Base-by-base conservation (phyloP, 1,284 basidiomycete genomes). In the Ceratobasidium sp. region DNA sequence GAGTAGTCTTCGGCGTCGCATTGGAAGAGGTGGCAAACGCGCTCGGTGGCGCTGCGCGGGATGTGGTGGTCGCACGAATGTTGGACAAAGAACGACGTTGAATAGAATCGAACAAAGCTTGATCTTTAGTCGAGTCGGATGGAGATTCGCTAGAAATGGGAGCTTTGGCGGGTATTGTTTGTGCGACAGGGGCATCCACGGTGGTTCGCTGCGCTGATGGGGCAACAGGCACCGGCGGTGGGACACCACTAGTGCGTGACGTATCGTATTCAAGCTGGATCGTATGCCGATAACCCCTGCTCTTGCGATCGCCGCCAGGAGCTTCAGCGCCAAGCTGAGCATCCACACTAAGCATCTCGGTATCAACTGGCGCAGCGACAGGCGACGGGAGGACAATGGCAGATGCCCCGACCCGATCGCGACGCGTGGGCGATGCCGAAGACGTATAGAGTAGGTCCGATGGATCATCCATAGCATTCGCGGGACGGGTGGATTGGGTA, bases 211-310 rank as follows among this genome's bases (percentile, higher is more conserved):
- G 73, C 14, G 55, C 32, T 14, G 73, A 34, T 0, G 72, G 74
- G 39, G 53, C 74, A 18, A 55, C 26, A 2, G 67, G 36, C 32
- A 57, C 12, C 16, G 53, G 36, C 23, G 65, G 52, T 32, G 53
- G 36, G 18, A 41, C 34, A 21, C 41, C 41, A 36, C 18, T 72
- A 36, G 16, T 48, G 30, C 36, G 76, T 6, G 32, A 69, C 55
- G 48, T 84, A 50, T 90, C 90, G 76, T 96, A 96, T 79, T 97
- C 95, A 71, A 97, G 90, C 80, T 97, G 94, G 48, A 97, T 93
- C 1, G 95, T 97, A 81, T 97, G 94, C 16, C 91, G 82, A 79
- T 89, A 87, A 65, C 80, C 84, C 21, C 78, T 80, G 69, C 81
- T 83, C 72, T 73, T 75, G 76, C 83, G 83, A 79, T 75, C 59